These are phyloP conservation scores for Cornus controversa DNA, from an alignment of 148 eudicot genomes.

Conservation along the genomic window DNA sequence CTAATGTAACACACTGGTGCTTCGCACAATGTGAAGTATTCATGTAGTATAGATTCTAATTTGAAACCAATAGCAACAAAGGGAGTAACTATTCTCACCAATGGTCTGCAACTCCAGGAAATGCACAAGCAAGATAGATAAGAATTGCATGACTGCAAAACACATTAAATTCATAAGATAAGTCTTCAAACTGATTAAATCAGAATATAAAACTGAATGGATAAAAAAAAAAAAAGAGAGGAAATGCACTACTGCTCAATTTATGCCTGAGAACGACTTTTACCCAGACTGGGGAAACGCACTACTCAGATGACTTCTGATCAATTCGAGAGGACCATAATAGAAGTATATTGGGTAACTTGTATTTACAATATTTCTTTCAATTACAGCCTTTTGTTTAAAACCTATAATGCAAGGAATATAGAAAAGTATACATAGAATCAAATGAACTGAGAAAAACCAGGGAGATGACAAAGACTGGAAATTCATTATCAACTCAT, in stretches of 20 bases:
- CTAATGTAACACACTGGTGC: not conserved
- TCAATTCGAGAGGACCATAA: not conserved
- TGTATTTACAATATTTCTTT: too few species aligned
- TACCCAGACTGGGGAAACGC: not conserved
- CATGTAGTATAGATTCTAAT: not conserved
- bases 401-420: not conserved
- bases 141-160: conserved; percentile 89
- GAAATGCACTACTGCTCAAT: too few species aligned
- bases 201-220: not conserved
- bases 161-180: conserved; percentile 5
- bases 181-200: conserved; percentile 2
- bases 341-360: not conserved
- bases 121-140: conserved; percentile 69
- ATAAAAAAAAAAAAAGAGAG: too few species aligned
- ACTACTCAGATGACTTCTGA: not conserved
- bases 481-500: not conserved
- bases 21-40: not conserved
- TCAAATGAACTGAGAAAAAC: not conserved
- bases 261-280: not conserved
- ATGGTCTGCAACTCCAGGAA: conserved; percentile 91
- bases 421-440: not conserved
- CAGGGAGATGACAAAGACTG: not conserved
- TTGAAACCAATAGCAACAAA: not conserved
- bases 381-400: too few species aligned
- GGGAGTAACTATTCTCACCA: conserved; percentile 54